These are phyloP conservation scores for Sarocladium strictum DNA, from an alignment of 2,329 filamentous ascomycete genomes.

Conservation along the genomic window DNA sequence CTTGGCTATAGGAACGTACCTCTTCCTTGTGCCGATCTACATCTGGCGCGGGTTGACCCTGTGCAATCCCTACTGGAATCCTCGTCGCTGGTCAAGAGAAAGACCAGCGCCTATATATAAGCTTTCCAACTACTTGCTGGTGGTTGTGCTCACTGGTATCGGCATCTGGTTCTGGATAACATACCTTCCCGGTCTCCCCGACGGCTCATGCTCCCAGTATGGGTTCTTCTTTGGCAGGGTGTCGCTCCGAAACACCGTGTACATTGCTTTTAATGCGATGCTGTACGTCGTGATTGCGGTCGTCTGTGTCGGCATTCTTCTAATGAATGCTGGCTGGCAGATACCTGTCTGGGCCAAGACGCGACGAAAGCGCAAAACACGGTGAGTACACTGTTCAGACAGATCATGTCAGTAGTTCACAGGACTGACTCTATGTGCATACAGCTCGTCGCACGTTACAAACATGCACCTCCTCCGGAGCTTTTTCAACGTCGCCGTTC, in stretches of 20 bases:
- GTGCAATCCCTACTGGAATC: conserved; percentile 22
- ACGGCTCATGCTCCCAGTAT: conserved; percentile 20
- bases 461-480: conserved; percentile 17
- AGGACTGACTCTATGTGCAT: background rate
- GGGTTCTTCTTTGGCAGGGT: conserved; percentile 27
- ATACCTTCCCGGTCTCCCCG: conserved; percentile 17
- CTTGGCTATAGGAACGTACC: conserved; percentile 22
- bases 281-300: conserved; percentile 24
- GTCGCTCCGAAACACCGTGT: conserved; percentile 19
- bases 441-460: conserved; percentile 14
- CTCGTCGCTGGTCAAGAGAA: conserved; percentile 22
- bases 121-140: conserved; percentile 18
- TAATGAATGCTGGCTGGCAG: conserved; percentile 19
- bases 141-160: conserved; percentile 21
- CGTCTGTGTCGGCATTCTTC: conserved; percentile 17
- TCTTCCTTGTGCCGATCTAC: conserved; percentile 27
- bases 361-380: conserved; percentile 17
- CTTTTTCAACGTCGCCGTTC: conserved; percentile 20
- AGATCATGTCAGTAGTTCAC: conserved; percentile 9
- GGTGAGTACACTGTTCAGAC: conserved; percentile 15
- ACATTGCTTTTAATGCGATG: conserved; percentile 23
- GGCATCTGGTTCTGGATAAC: conserved; percentile 27
- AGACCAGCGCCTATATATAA: conserved; percentile 19
- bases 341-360: conserved; percentile 13
- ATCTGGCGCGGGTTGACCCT: conserved; percentile 26